These are phyloP conservation scores for Tinospora cordifolia DNA, from an alignment of 164 flowering plant genomes.

Conservation along the genomic window DNA sequence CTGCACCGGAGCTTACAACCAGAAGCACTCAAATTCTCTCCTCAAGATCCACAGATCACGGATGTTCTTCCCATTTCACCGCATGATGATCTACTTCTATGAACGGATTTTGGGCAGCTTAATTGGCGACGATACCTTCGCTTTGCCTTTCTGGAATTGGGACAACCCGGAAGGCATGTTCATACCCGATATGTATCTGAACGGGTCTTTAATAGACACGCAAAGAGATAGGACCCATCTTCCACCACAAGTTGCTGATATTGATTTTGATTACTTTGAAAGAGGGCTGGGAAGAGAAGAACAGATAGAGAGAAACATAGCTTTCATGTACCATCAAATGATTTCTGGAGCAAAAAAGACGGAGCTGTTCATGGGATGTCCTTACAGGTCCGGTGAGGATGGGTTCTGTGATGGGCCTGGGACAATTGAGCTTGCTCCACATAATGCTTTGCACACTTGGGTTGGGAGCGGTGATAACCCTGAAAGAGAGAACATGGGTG, in stretches of 20 bases:
- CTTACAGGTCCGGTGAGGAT: conserved; percentile 12
- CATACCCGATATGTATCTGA: conserved; percentile 16
- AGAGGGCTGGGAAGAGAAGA: conserved; percentile 14
- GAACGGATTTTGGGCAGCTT: conserved; percentile 23
- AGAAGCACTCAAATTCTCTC: conserved; percentile 15
- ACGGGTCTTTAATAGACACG: conserved; percentile 13
- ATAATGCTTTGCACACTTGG: conserved; percentile 24
- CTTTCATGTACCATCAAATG: conserved; percentile 27
- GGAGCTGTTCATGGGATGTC: conserved; percentile 26
- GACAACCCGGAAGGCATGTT: conserved; percentile 24
- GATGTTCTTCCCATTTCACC: conserved; percentile 26
- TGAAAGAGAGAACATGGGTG: conserved; percentile 22
- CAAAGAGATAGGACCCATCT: conserved; percentile 16
- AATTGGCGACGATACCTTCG: conserved; percentile 23
- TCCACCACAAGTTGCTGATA: conserved; percentile 21
- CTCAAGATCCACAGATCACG: conserved; percentile 21
- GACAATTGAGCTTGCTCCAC: conserved; percentile 26
- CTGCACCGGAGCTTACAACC: conserved; percentile 25
- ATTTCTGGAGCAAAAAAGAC: conserved; percentile 26
- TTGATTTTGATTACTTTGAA: conserved; percentile 15
- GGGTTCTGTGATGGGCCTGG: conserved; percentile 24
- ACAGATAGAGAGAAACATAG: conserved; percentile 14
- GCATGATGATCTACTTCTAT: conserved; percentile 24
- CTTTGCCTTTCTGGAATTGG: conserved; percentile 28
- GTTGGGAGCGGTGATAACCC: conserved; percentile 17